These are phyloP conservation scores for Clonostachys rosea DNA, from an alignment of 2,329 filamentous ascomycete genomes.

Conservation along the genomic window DNA sequence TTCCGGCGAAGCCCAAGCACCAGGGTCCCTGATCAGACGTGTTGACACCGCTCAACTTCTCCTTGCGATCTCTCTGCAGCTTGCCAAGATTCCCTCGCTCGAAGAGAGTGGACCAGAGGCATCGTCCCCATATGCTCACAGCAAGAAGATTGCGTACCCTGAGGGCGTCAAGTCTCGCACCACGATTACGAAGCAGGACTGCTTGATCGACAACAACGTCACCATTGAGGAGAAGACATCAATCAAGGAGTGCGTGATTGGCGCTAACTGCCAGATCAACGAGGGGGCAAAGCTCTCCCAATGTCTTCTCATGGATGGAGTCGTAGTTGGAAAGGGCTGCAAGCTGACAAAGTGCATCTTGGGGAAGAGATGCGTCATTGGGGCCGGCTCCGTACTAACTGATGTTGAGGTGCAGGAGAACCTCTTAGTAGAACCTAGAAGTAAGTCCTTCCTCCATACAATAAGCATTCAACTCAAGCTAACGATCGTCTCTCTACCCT, in stretches of 20 bases:
- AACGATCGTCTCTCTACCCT: constrained; percentile 7
- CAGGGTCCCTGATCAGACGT: constrained; percentile 69
- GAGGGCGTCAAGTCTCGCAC: constrained; percentile 76
- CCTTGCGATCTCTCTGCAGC: constrained; percentile 74
- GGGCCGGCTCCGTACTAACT: constrained; percentile 74
- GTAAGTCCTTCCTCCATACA: constrained; percentile 39
- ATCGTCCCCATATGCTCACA: constrained; percentile 71
- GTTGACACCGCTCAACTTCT: constrained; percentile 85
- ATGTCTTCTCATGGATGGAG: constrained; percentile 90
- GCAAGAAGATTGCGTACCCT: constrained; percentile 76
- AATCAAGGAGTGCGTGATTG: constrained; percentile 90
- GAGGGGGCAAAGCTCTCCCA: constrained; percentile 82
- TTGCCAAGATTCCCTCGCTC: constrained; percentile 76
- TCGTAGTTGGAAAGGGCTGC: constrained; percentile 76
- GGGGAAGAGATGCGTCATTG: constrained; percentile 75
- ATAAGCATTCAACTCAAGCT: background rate
- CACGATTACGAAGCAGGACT: constrained; percentile 78
- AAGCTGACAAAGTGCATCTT: constrained; percentile 85
- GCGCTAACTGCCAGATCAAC: constrained; percentile 80
- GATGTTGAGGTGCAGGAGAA: constrained; percentile 94
- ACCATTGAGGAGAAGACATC: constrained; percentile 83
- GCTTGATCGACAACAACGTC: constrained; percentile 82
- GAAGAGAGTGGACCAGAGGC: constrained; percentile 55
- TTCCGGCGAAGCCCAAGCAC: constrained; percentile 36
- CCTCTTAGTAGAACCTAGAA: constrained; percentile 74